A percentile compares a stretch with the other conserved stretches of the same genome.
phyloP scores from a whole-genome alignment of 1,284 basidiomycete genomes.

The Cryptococcus amylolentus region DNA sequence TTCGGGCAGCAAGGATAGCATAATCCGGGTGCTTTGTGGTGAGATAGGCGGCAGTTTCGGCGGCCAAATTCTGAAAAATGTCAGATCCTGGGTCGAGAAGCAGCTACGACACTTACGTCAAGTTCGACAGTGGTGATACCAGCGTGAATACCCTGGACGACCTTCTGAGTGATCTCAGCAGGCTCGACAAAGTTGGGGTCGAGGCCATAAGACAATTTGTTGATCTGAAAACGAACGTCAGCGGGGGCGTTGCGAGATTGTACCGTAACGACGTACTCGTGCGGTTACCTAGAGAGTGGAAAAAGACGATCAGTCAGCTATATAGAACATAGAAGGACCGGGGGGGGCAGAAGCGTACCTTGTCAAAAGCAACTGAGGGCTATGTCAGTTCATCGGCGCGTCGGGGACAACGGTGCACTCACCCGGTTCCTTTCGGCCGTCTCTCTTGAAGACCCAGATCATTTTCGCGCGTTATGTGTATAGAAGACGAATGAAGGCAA shows the following conservation, averaged over 20 bases:
- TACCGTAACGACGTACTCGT: constrained; percentile 13
- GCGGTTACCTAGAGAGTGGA: constrained; percentile 21
- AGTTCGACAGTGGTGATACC: constrained; percentile 97
- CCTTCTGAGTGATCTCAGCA: constrained; percentile 92
- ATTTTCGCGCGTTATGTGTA: constrained; percentile 19
- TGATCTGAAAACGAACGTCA: constrained; percentile 62
- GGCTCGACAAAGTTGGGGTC: constrained; percentile 91
- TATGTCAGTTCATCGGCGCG: background rate
- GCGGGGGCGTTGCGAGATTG: background rate
- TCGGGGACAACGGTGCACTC: constrained; percentile 3
- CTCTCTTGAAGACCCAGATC: constrained; percentile 49
- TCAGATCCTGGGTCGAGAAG: background rate
- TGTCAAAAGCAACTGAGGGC: constrained; percentile 38
- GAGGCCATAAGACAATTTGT: constrained; percentile 95
- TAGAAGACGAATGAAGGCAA: background rate
- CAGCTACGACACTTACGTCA: constrained; percentile 61
- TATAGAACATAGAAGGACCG: background rate
- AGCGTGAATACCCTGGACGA: constrained; percentile 90
- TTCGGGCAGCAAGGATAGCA: constrained; percentile 94
- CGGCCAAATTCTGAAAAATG: constrained; percentile 72
- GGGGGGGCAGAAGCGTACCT: constrained; percentile 13
- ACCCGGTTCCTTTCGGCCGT: constrained; percentile 47
- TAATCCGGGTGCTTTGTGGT: constrained; percentile 98
- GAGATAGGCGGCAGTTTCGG: constrained; percentile 95
- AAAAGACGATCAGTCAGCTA: constrained; percentile 8